Conservation (phyloP, 495 filamentous ascomycete species). For the Trichoderma reesei region DNA sequence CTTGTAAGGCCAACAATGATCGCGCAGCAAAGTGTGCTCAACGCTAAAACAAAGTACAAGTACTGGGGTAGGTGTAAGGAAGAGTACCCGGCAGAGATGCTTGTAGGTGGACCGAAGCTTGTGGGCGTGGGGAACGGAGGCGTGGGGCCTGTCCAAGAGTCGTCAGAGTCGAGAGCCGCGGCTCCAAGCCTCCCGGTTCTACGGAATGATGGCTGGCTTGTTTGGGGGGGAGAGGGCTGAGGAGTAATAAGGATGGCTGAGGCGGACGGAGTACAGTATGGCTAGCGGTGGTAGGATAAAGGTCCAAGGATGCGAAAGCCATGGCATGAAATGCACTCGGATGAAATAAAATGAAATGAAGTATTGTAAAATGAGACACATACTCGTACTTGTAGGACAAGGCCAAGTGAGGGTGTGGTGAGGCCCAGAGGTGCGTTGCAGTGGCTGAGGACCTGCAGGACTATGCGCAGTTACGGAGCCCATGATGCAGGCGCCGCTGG, state of each 20-base stretch:
- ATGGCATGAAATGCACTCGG: not conserved
- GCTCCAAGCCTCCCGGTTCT: not conserved
- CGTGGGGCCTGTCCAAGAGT: not conserved
- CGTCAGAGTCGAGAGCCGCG: not conserved
- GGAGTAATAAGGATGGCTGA: no score
- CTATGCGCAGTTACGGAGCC: not conserved
- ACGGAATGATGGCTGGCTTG: not conserved
- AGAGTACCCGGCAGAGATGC: no score
- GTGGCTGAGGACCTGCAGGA: slow-evolving; percentile 2
- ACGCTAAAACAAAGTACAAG: no score
- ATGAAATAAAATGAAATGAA: not conserved
- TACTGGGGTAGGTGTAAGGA: no score
- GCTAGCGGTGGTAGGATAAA: no score
- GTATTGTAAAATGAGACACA: no score
- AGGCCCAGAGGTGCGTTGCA: not conserved
- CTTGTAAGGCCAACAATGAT: no score
- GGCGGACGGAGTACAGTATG: no score
- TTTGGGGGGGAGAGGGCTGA: no score
- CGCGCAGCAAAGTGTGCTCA: no score
- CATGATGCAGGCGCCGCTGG: not conserved
- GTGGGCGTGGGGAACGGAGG: not conserved
- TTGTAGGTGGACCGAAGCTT: not conserved
- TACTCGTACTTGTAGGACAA: no score
- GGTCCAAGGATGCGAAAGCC: not conserved
- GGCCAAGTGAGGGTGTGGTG: not conserved